phyloP scores from a whole-genome alignment of 768 basidiomycete species.

The Tulasnella sp. region DNA sequence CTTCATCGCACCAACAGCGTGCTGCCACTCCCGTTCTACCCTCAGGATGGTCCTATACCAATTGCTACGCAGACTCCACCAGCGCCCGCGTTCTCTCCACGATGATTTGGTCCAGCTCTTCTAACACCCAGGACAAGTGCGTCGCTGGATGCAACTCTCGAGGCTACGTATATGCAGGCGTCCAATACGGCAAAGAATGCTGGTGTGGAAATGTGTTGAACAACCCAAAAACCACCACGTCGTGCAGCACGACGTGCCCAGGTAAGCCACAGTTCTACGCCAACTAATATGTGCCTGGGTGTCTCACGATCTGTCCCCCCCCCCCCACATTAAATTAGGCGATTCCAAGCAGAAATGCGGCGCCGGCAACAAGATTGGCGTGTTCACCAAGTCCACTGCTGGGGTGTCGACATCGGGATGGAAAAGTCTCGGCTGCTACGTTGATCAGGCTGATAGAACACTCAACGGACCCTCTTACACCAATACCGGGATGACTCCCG shows the following conservation, averaged over 20 bases:
- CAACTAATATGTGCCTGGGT: background rate
- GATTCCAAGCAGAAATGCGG: slow-evolving; percentile 17
- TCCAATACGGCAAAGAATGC: slow-evolving; percentile 26
- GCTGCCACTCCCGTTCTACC: background rate
- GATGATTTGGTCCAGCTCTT: background rate
- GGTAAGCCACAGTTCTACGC: background rate
- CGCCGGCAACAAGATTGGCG: background rate
- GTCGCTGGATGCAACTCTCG: slow-evolving; percentile 10
- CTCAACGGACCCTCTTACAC: background rate
- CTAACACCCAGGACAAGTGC: slow-evolving; percentile 14
- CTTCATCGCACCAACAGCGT: background rate
- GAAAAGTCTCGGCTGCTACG: slow-evolving; percentile 16
- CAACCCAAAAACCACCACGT: background rate
- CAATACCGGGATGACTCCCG: background rate
- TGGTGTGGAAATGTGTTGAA: slow-evolving; percentile 26
- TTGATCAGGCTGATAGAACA: background rate
- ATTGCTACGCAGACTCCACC: slow-evolving; percentile 3
- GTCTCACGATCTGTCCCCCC: background rate
- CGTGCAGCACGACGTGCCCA: slow-evolving; percentile 10
- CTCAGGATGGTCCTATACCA: slow-evolving; percentile 21
- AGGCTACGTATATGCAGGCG: slow-evolving; percentile 25
- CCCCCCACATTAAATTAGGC: background rate
- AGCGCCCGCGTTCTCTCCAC: background rate
- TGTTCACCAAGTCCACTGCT: background rate
- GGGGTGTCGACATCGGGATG: background rate